Percentiles rank a stretch among this genome's conserved stretches.
Evolutionary conservation across 148 eudicot genomes (phyloP).

Genomic region (Linanthus parryae): DNA sequence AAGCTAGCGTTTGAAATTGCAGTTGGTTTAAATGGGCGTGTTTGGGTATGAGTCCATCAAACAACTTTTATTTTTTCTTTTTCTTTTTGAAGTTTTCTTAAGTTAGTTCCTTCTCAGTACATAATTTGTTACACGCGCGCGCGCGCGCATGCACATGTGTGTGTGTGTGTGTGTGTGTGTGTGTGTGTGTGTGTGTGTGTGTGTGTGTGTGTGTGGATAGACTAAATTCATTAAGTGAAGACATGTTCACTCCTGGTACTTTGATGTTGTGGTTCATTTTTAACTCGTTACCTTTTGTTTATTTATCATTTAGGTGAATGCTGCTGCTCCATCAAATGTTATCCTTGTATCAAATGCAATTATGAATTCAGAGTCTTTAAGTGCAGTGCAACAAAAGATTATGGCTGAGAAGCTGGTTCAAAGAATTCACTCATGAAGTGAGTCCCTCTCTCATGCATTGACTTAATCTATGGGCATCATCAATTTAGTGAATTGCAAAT

Average conservation of each 20-base stretch:
- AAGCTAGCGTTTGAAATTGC: conserved; percentile 92
- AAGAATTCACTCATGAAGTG: conserved; percentile 40
- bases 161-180: too few relatives aligned
- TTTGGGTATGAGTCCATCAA: conserved; percentile 98
- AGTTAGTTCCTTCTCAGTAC: too few relatives aligned
- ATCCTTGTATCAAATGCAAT: conserved; percentile 78
- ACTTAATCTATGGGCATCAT: too few relatives aligned
- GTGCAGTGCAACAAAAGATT: conserved; percentile 60
- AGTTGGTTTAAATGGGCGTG: conserved; percentile 86
- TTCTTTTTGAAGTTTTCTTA: not conserved
- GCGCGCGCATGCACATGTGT: too few relatives aligned
- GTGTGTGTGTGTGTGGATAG: too few relatives aligned
- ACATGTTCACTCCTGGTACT: not conserved
- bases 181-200: too few relatives aligned
- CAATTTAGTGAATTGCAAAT: too few relatives aligned
- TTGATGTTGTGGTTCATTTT: not conserved
- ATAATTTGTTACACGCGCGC: too few relatives aligned
- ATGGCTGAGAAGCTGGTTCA: conserved; percentile 71
- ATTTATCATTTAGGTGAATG: conserved; percentile 52
- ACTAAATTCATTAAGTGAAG: too few relatives aligned
- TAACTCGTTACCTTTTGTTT: not conserved
- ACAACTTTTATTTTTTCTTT: too few relatives aligned
- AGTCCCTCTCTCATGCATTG: too few relatives aligned
- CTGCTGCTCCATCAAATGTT: conserved; percentile 54
- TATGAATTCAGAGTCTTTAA: conserved; percentile 64